Conservation (phyloP, 179 eudicot species). For the Carnegiea gigantea region DNA sequence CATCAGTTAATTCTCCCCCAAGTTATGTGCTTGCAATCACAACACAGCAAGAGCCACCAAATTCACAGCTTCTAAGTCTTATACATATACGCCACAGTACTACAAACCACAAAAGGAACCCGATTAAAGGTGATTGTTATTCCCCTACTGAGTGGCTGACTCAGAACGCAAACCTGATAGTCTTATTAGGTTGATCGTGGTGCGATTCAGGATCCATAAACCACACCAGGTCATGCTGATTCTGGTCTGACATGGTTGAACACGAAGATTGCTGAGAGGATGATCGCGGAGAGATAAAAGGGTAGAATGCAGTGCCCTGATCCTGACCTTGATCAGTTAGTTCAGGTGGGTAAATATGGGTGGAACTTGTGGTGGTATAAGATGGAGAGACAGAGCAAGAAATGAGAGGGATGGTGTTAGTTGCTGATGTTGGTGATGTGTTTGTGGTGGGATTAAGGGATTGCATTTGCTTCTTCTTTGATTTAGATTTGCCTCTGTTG, state of each 20-base stretch:
- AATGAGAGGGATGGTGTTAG: conserved; percentile 9
- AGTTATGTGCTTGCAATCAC: not conserved
- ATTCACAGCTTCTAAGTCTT: not conserved
- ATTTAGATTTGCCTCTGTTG: conserved; percentile 41
- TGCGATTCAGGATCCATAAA: conserved; percentile 21
- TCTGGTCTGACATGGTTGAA: conserved; percentile 20
- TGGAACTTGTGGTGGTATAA: not conserved
- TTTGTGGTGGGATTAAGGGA: not conserved
- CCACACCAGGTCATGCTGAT: conserved; percentile 16
- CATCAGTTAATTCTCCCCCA: not conserved
- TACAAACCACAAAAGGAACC: not conserved
- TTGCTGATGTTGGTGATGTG: not conserved
- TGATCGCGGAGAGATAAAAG: conserved; percentile 18
- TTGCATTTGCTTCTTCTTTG: conserved; percentile 24
- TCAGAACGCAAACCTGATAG: conserved; percentile 25
- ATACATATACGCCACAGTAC: not conserved
- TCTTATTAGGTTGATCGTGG: conserved; percentile 22
- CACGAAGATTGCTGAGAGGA: conserved; percentile 5
- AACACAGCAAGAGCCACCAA: not conserved
- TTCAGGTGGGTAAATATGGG: conserved; percentile 7
- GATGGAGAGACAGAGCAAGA: conserved; percentile 22
- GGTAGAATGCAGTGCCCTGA: conserved; percentile 20
- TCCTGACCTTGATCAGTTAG: not conserved
- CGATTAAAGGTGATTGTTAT: not conserved
- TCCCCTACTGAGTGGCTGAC: not conserved